Conservation (phyloP, 371 early-diverging fungal species). For the Lichtheimia hyalospora region DNA sequence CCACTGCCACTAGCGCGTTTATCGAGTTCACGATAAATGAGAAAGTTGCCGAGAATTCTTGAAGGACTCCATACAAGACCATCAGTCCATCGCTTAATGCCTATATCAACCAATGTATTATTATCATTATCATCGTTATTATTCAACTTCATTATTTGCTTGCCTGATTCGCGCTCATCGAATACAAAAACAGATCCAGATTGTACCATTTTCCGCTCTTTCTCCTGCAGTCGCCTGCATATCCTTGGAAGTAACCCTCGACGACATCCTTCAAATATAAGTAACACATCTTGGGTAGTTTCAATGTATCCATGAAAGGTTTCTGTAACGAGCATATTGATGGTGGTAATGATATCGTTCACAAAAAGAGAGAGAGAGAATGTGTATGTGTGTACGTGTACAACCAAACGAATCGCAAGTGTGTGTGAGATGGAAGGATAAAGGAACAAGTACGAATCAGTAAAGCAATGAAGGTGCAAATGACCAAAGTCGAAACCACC, state of each 20-base stretch:
- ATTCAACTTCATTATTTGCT: not conserved
- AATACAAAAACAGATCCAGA: constrained; percentile 78
- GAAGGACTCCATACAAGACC: constrained; percentile 71
- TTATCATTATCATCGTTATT: not conserved
- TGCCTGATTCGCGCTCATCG: constrained; percentile 78
- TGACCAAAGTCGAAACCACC: not conserved
- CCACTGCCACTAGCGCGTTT: constrained; percentile 30
- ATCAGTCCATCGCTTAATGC: constrained; percentile 81
- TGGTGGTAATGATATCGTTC: not conserved
- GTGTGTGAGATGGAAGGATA: not conserved
- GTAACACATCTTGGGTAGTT: constrained; percentile 71
- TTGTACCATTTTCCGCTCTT: constrained; percentile 64
- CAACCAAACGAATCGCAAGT: not conserved
- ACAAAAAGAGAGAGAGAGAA: not conserved
- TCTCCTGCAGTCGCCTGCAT: constrained; percentile 68
- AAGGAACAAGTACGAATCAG: not conserved
- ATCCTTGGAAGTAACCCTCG: constrained; percentile 62
- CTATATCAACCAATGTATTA: constrained; percentile 14
- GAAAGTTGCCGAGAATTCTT: constrained; percentile 63
- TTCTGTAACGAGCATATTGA: constrained; percentile 40
- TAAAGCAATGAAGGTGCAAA: not conserved
- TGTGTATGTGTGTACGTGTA: too few species aligned
- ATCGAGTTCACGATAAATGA: constrained; percentile 63
- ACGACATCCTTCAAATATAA: constrained; percentile 78
- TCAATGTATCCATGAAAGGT: constrained; percentile 73